phyloP scores from a whole-genome alignment of 2,329 filamentous ascomycete species.

The Sporothrix curviconia region DNA sequence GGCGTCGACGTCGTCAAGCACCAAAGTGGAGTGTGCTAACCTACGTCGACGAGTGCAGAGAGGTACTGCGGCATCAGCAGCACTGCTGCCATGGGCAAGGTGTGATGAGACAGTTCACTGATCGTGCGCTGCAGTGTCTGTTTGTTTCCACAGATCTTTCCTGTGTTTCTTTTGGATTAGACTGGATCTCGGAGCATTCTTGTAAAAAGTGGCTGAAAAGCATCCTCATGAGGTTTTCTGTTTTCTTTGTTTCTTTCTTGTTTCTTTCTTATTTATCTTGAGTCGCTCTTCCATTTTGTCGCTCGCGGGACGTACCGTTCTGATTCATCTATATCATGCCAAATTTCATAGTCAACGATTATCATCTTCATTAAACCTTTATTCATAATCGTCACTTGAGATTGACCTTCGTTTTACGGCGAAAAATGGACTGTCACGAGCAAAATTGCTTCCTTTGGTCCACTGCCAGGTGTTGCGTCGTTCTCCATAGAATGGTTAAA shows the following conservation, averaged over 20 bases:
- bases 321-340: background rate
- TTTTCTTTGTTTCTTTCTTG: background rate
- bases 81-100: slow-evolving; percentile 93
- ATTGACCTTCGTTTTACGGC: background rate
- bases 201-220: slow-evolving; percentile 7
- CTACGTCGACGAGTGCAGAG: slow-evolving; percentile 89
- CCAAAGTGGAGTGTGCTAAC: slow-evolving; percentile 95
- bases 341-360: no score
- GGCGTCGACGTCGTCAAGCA: slow-evolving; percentile 94
- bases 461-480: background rate
- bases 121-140: no score
- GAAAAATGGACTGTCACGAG: no score
- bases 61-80: slow-evolving; percentile 96
- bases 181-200: background rate
- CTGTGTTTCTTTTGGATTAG: background rate
- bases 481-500: no score
- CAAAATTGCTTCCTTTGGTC: background rate
- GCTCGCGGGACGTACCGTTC: no score
- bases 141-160: slow-evolving; percentile 53
- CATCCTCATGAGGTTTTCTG: background rate
- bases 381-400: background rate
- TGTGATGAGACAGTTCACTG: no score
- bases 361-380: background rate
- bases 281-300: background rate
- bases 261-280: background rate